Conservation (phyloP, 2,329 filamentous ascomycete genomes). For the Colletotrichum navitas region DNA sequence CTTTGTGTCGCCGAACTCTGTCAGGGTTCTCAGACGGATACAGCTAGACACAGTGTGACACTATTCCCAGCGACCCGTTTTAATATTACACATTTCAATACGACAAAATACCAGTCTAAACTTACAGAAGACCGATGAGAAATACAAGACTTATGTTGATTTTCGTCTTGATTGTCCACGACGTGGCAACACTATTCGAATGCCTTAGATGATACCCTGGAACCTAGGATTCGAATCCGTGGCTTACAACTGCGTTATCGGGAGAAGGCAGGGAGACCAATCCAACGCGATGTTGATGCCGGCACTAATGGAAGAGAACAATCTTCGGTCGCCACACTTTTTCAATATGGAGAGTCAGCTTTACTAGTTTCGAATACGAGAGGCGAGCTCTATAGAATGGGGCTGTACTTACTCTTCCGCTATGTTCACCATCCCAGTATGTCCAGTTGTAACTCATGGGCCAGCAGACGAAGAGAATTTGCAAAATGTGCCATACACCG, state of each 20-base stretch:
- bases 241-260: background rate
- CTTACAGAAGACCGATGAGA: constrained; percentile 1
- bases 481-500: background rate
- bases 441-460: constrained; percentile 2
- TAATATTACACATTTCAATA: rapidly evolving
- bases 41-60: constrained; percentile 2
- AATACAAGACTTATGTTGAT: background rate
- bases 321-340: background rate
- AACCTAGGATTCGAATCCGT: rapidly evolving
- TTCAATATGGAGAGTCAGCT: background rate
- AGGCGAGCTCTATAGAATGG: background rate
- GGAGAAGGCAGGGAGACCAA: background rate
- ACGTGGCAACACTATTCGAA: background rate
- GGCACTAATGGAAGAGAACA: background rate
- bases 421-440: background rate
- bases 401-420: background rate
- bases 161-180: background rate
- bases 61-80: background rate
- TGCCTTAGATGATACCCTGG: background rate
- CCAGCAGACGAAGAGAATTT: background rate
- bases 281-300: constrained; percentile 5
- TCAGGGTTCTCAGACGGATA: background rate
- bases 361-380: too few species aligned
- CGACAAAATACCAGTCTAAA: rapidly evolving
- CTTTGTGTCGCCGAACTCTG: background rate